Percentiles rank a stretch among this genome's conserved stretches.
Conservation (phyloP, 192 early-diverging fungal species). For the Entophlyctis helioformis region DNA sequence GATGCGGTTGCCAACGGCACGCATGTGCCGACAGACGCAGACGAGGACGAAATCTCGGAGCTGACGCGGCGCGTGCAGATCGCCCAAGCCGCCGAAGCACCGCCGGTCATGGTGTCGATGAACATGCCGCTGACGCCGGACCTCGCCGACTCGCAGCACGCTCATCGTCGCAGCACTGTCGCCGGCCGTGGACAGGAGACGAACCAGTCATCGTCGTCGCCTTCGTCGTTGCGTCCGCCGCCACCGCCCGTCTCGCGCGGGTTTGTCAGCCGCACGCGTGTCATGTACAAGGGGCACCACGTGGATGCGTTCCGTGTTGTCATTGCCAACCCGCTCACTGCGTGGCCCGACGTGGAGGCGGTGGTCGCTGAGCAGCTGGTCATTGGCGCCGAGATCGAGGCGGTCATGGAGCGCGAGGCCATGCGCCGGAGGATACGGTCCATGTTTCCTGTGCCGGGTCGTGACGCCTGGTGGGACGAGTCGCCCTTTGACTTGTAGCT, state of each 20-base stretch:
- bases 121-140: neutral
- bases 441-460: no score
- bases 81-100: neutral
- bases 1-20: slow-evolving; percentile 16
- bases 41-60: slow-evolving; percentile 17
- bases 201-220: neutral
- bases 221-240: neutral
- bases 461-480: no score
- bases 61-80: slow-evolving; percentile 22
- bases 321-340: slow-evolving; percentile 40
- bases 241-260: slow-evolving; percentile 2
- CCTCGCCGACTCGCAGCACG: neutral
- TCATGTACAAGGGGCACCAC: slow-evolving; percentile 9
- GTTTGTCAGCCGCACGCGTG: slow-evolving; percentile 34
- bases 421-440: no score
- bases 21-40: slow-evolving; percentile 7
- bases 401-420: slow-evolving; percentile 17
- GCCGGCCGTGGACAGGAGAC: neutral
- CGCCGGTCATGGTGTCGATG: no score
- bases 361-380: slow-evolving; percentile 22
- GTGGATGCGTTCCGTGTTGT: slow-evolving; percentile 41
- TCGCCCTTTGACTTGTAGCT: no score
- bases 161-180: neutral
- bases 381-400: slow-evolving; percentile 24
- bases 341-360: slow-evolving; percentile 37